Conservation (phyloP, 2,329 filamentous ascomycete genomes). For the Arthrinium phaeospermum region DNA sequence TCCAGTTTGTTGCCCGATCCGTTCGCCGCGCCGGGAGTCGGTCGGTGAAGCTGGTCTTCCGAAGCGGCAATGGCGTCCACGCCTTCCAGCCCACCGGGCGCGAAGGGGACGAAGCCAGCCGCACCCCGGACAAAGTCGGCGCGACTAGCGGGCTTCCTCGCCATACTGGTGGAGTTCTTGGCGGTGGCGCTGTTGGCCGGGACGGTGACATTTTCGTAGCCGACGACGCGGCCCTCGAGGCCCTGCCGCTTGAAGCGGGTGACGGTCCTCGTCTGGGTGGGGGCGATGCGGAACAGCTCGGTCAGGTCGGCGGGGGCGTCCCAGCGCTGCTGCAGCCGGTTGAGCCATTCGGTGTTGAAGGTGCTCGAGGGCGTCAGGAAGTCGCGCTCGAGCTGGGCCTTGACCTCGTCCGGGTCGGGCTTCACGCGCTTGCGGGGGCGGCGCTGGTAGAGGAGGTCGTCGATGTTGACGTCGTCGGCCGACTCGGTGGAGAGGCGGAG, state of each 20-base stretch:
- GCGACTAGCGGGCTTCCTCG: conserved; percentile 82
- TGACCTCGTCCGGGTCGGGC: conserved; percentile 67
- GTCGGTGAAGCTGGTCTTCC: conserved; percentile 74
- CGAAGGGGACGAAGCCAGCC: conserved; percentile 92
- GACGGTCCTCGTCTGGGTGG: conserved; percentile 92
- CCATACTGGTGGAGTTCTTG: conserved; percentile 91
- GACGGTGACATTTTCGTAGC: conserved; percentile 92
- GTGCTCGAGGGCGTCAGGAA: conserved; percentile 80
- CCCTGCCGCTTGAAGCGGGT: conserved; percentile 92
- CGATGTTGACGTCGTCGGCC: conserved; percentile 50
- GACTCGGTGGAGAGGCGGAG: conserved; percentile 50
- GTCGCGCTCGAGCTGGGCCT: conserved; percentile 73
- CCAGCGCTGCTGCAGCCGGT: conserved; percentile 88
- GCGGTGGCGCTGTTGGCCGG: conserved; percentile 88
- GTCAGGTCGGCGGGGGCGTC: conserved; percentile 79
- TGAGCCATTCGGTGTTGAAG: conserved; percentile 87
- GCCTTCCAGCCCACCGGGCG: conserved; percentile 85
- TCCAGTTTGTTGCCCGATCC: conserved; percentile 68
- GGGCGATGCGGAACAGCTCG: conserved; percentile 85
- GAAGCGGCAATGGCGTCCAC: conserved; percentile 85
- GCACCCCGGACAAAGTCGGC: conserved; percentile 93
- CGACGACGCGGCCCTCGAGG: conserved; percentile 88
- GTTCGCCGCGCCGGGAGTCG: conserved; percentile 49
- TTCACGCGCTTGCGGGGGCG: conserved; percentile 48
- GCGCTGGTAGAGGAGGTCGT: conserved; percentile 60